phyloP scores from a whole-genome alignment of 352 stramenopile species.

The Phytophthora meadii region DNA sequence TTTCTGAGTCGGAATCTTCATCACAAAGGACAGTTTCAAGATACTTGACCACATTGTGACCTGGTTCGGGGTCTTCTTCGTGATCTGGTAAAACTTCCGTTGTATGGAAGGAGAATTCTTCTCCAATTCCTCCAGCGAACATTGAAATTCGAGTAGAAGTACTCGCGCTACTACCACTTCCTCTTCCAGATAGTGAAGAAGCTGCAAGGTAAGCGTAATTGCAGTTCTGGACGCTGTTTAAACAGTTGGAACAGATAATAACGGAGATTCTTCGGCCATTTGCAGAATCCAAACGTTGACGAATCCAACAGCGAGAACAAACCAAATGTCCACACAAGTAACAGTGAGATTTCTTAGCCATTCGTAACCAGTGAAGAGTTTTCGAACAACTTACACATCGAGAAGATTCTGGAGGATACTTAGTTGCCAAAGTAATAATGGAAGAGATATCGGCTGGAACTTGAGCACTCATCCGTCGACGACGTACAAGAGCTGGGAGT shows the following conservation, averaged over 20 bases:
- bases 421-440: background rate
- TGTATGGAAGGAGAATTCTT: slow-evolving; percentile 6
- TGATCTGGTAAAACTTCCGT: slow-evolving; percentile 23
- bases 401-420: slow-evolving; percentile 4
- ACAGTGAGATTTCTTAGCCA: slow-evolving; percentile 36
- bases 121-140: slow-evolving; percentile 7
- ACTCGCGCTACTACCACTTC: slow-evolving; percentile 15
- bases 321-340: slow-evolving; percentile 45
- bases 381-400: slow-evolving; percentile 59
- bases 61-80: slow-evolving; percentile 15
- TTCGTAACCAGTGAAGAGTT: slow-evolving; percentile 26
- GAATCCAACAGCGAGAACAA: slow-evolving; percentile 34
- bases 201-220: slow-evolving; percentile 46
- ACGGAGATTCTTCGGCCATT: slow-evolving; percentile 37
- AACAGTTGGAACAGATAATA: slow-evolving; percentile 50
- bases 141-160: slow-evolving; percentile 21
- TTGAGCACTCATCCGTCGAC: slow-evolving; percentile 23
- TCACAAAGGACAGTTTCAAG: slow-evolving; percentile 13
- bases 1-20: background rate
- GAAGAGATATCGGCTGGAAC: slow-evolving; percentile 23
- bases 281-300: slow-evolving; percentile 33
- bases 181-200: slow-evolving; percentile 17
- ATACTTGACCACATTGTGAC: slow-evolving; percentile 18
- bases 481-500: slow-evolving; percentile 25
- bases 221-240: slow-evolving; percentile 51